Evolutionary conservation across 768 basidiomycete species (phyloP).

Genomic region (Gyrodon lividus): DNA sequence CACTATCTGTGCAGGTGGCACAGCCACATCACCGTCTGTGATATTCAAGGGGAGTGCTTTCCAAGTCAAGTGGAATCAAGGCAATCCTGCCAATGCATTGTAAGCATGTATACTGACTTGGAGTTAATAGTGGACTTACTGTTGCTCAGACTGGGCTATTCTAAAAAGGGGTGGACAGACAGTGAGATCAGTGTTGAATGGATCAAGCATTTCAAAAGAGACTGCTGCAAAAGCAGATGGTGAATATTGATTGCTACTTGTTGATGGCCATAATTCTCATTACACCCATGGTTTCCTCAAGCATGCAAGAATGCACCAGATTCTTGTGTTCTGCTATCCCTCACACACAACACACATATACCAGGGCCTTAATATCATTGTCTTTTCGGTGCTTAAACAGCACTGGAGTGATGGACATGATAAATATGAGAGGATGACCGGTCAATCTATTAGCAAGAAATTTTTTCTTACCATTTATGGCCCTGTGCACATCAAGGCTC

Average conservation of each 20-base stretch:
- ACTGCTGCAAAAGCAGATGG: slow-evolving; percentile 33
- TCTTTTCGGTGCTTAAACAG: slow-evolving; percentile 32
- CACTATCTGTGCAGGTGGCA: slow-evolving; percentile 43
- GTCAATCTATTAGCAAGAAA: slow-evolving; percentile 29
- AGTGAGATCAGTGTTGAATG: slow-evolving; percentile 25
- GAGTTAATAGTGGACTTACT: not conserved
- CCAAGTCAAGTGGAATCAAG: slow-evolving; percentile 16
- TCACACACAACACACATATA: slow-evolving; percentile 44
- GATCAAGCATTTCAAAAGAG: slow-evolving; percentile 31
- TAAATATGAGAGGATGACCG: slow-evolving; percentile 20
- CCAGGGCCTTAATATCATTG: slow-evolving; percentile 42
- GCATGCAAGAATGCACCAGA: slow-evolving; percentile 25
- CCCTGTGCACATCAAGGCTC: slow-evolving; percentile 29
- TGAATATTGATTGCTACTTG: slow-evolving; percentile 28
- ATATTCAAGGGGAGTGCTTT: slow-evolving; percentile 27
- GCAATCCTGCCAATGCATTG: slow-evolving; percentile 14
- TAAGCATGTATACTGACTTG: slow-evolving; percentile 25
- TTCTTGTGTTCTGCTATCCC: slow-evolving; percentile 43
- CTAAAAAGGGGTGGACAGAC: slow-evolving; percentile 25
- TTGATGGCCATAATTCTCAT: slow-evolving; percentile 9
- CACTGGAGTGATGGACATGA: slow-evolving; percentile 17
- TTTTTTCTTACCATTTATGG: slow-evolving; percentile 39
- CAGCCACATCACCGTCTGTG: slow-evolving; percentile 35
- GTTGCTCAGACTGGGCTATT: slow-evolving; percentile 9
- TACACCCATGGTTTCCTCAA: slow-evolving; percentile 3